A percentile compares a stretch with the other conserved stretches of the same genome.
Evolutionary conservation across 1,139 yeast genomes (phyloP).

Genomic region (Blastobotrys petasosporus): DNA sequence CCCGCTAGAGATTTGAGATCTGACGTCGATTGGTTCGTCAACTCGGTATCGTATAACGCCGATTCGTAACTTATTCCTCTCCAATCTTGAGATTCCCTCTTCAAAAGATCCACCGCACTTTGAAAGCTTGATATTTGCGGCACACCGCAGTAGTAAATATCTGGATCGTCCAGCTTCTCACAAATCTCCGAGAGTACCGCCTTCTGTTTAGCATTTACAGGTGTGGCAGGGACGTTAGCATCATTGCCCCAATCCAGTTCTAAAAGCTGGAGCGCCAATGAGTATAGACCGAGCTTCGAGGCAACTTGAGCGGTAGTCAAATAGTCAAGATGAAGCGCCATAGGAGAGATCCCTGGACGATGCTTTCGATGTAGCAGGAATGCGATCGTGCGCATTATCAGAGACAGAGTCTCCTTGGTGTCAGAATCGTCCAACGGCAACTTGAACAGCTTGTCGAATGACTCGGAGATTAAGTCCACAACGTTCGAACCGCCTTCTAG

Average conservation of each 20-base stretch:
- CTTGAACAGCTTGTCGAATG: neutral
- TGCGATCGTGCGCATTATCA: too few relatives aligned
- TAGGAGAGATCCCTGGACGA: neutral
- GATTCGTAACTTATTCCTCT: slow-evolving; percentile 47
- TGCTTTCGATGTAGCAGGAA: slow-evolving; percentile 5
- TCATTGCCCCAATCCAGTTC: slow-evolving; percentile 18
- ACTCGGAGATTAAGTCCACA: neutral
- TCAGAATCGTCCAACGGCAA: too few relatives aligned
- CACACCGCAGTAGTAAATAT: slow-evolving; percentile 51
- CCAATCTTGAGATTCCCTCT: slow-evolving; percentile 37
- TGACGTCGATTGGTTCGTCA: slow-evolving; percentile 5
- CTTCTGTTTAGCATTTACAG: neutral
- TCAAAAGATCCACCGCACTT: slow-evolving; percentile 40
- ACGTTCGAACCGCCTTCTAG: neutral
- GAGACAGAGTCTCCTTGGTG: neutral
- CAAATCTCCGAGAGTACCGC: slow-evolving; percentile 36
- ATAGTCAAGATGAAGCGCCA: neutral
- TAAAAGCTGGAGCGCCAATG: slow-evolving; percentile 12
- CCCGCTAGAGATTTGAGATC: slow-evolving; percentile 27
- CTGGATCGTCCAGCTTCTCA: slow-evolving; percentile 51
- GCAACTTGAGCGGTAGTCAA: slow-evolving; percentile 3
- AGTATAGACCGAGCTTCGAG: neutral
- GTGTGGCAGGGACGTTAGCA: neutral
- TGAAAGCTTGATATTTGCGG: slow-evolving; percentile 52
- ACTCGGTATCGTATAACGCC: slow-evolving; percentile 46